These are phyloP conservation scores for Gautieria morchelliformis DNA, from an alignment of 768 basidiomycete species.

Conservation along the genomic window DNA sequence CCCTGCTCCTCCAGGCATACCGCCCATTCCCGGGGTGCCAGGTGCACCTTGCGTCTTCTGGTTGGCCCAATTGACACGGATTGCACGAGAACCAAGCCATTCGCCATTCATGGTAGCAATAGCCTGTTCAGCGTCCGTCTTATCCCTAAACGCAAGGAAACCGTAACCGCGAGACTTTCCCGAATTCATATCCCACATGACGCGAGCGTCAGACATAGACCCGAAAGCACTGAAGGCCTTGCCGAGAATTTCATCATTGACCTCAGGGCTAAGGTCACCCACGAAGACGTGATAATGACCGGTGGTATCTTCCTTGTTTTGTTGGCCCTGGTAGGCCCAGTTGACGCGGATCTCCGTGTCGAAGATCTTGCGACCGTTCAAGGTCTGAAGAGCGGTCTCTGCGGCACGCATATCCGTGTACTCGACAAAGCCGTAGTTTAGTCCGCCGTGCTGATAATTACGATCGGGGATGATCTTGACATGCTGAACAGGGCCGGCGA, in stretches of 20 bases:
- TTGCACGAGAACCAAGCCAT: slow-evolving; percentile 96
- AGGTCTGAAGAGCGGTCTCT: slow-evolving; percentile 95
- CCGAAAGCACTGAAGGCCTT: slow-evolving; percentile 98
- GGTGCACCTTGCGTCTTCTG: slow-evolving; percentile 84
- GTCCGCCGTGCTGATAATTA: slow-evolving; percentile 97
- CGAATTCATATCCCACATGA: slow-evolving; percentile 99
- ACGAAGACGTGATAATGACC: slow-evolving; percentile 98
- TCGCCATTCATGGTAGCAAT: slow-evolving; percentile 99
- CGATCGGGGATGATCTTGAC: slow-evolving; percentile 99
- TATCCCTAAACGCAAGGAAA: slow-evolving; percentile 97
- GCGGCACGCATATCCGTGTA: slow-evolving; percentile 98
- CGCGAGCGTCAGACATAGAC: slow-evolving; percentile 91
- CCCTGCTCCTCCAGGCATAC: slow-evolving; percentile 28
- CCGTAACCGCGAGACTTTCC: slow-evolving; percentile 98
- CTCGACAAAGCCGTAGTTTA: slow-evolving; percentile 99
- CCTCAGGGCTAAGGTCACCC: slow-evolving; percentile 98
- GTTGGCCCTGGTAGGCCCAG: slow-evolving; percentile 98
- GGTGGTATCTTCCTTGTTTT: slow-evolving; percentile 98
- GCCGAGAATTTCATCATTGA: slow-evolving; percentile 92
- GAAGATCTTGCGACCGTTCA: slow-evolving; percentile 99
- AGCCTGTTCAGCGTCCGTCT: slow-evolving; percentile 98
- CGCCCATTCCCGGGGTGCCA: slow-evolving; percentile 7
- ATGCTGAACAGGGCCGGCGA: slow-evolving; percentile 93
- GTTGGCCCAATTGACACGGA: slow-evolving; percentile 99
- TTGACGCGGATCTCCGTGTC: slow-evolving; percentile 99